A percentile compares a stretch with the other conserved stretches of the same genome.
These are phyloP conservation scores for Cenchrus americanus DNA, from an alignment of 176 grass and related monocot genomes.

Conservation along the genomic window DNA sequence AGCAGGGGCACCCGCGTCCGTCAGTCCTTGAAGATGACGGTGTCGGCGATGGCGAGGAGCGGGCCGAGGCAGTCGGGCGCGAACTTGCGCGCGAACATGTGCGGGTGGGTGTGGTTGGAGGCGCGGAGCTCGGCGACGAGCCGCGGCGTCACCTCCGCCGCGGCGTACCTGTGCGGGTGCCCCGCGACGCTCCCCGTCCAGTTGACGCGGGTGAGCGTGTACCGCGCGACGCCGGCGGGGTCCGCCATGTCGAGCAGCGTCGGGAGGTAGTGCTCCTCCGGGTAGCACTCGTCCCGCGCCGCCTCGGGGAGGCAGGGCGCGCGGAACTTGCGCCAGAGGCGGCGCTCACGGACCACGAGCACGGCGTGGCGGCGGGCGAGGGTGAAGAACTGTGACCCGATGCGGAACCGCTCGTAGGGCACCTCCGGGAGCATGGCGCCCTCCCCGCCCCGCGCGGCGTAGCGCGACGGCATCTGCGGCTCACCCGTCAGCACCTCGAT, in stretches of 20 bases:
- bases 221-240: slow-evolving; percentile 57
- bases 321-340: slow-evolving; percentile 84
- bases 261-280: slow-evolving; percentile 98
- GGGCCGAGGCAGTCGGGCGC: slow-evolving; percentile 67
- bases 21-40: slow-evolving; percentile 75
- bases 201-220: slow-evolving; percentile 84
- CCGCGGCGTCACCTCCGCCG: slow-evolving; percentile 50
- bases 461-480: slow-evolving; percentile 59
- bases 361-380: slow-evolving; percentile 73
- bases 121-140: slow-evolving; percentile 55
- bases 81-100: slow-evolving; percentile 95
- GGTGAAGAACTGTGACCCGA: slow-evolving; percentile 92
- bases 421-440: slow-evolving; percentile 79
- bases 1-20: background rate
- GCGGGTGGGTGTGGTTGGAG: slow-evolving; percentile 37
- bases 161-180: slow-evolving; percentile 67
- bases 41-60: slow-evolving; percentile 66
- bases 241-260: slow-evolving; percentile 85
- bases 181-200: slow-evolving; percentile 83
- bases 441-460: slow-evolving; percentile 64
- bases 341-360: slow-evolving; percentile 71
- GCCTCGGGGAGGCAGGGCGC: slow-evolving; percentile 57
- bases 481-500: slow-evolving; percentile 89
- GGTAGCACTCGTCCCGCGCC: slow-evolving; percentile 60
- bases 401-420: slow-evolving; percentile 69